Conservation (phyloP, 169 alveolate species). For the Plasmodium reichenowi region DNA sequence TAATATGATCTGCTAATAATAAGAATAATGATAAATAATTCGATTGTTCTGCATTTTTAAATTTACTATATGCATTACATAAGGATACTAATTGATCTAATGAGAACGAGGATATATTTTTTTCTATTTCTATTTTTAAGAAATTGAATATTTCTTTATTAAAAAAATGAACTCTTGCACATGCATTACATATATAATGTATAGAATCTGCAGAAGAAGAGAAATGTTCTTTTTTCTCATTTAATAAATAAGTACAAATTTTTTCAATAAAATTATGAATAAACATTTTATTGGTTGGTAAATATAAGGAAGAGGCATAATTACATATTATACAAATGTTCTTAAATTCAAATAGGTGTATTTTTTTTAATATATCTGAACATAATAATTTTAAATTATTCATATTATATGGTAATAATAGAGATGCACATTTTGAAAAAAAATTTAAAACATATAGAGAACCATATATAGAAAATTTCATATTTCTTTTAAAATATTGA, state of each 20-base stretch:
- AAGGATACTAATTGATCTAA: constrained; percentile 59
- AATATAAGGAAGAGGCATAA: constrained; percentile 38
- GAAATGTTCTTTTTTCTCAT: not conserved
- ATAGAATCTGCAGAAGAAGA: constrained; percentile 43
- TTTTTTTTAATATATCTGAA: constrained; percentile 39
- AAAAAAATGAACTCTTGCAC: constrained; percentile 62
- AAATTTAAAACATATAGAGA: constrained; percentile 36
- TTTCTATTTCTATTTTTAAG: constrained; percentile 36
- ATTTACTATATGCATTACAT: constrained; percentile 66
- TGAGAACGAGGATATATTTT: constrained; percentile 24
- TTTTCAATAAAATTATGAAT: constrained; percentile 26
- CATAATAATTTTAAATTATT: constrained; percentile 49
- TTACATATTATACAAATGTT: constrained; percentile 47
- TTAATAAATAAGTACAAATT: constrained; percentile 18
- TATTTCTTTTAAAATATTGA: constrained; percentile 65
- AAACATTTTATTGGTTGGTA: not conserved
- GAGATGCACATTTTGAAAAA: constrained; percentile 26
- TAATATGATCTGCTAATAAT: constrained; percentile 47
- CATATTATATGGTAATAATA: constrained; percentile 35
- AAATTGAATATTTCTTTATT: constrained; percentile 51
- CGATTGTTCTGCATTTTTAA: constrained; percentile 71
- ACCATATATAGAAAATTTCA: constrained; percentile 69
- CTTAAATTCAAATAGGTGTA: constrained; percentile 40
- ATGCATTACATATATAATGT: constrained; percentile 47
- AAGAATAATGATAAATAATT: constrained; percentile 48